Base-by-base conservation (phyloP, 139 green algal genomes). In the Haematococcus sp. region DNA sequence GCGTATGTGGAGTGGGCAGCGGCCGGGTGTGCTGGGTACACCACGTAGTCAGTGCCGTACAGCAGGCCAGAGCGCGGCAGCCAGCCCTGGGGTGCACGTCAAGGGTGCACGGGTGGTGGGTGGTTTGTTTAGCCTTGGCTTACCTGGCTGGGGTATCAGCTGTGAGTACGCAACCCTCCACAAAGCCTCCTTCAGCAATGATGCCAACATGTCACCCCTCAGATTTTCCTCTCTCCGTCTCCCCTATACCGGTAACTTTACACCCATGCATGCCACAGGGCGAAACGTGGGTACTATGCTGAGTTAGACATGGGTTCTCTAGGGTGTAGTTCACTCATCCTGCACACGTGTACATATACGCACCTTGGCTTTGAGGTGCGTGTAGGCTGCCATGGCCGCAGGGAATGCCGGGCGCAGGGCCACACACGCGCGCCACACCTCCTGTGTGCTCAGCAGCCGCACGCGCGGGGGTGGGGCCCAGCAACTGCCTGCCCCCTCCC, bases 1-100 rank as follows among this genome's bases (percentile, higher is more conserved):
- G 70, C 60, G 58, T 73, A 90, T 15, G 78, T 61, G 1, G 74
- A 80, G 78, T 91, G 86, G 23, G 71, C 73, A 3, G 43, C 70
- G 31, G 66, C 54, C 0, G 87, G 87, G 77, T 91, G 87, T 34
- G 78, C 28, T 34, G 74, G 63, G 76, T 91, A 91, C 35, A 88
- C 27, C 22, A 86, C 80, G 31, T 75, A 90, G 74, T 91, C 80
- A 3, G 78, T 75, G n/a, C 87, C 87, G 63, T 90, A 91, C 63
- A 82, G 58, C 67, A 90, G 60, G 3, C 87, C 87, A 2, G 82
- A 84, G 28, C 76, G 80, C 0, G 83, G 80, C 25, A 90, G 69
- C 87, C 87, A 91, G 34, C 87, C 87, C 77, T 88, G 77, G 1
- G 16, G 19, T 25, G 9, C 9, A 13, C 63, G 40, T 3, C 63